Evolutionary conservation across 768 basidiomycete genomes (phyloP), one percentile per base, ranked within the genome.

Genomic region (Pleurotus sapidus): DNA sequence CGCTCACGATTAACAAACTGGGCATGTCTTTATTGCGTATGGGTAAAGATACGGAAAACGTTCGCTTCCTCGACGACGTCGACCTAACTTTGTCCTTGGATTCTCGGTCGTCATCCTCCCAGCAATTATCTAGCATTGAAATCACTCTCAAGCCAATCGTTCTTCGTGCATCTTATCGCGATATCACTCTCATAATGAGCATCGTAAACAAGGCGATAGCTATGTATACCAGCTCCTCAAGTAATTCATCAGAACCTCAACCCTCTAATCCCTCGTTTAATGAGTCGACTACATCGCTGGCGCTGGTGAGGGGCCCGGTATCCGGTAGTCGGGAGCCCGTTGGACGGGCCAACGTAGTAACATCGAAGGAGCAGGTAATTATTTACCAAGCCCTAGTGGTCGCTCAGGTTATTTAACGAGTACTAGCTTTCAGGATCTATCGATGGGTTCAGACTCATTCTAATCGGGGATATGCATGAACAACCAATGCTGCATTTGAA

Each of bases 1-100:
- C 95, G 1, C 73, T 98, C 56, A 93, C 83, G 37, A 75, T 98
- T 30, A 84, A 80, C 54, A 82, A 81, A 27, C 78, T 98, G 7
- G 97, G 97, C 18, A 98, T 99, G 96, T 97, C 94, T 2, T 77
- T 99, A 27, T 84, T 87, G 59, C 81, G 82, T 25, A 98, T 99
- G 95, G 92, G 91, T 61, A 81, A 81, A 61, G 77, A 84, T 46
- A 77, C 84, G 0, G 95, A 98, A 60, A 86, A 82, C 48, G 93
- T 95, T 49, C 85, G 93, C 46, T 94, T 99, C 73, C 77, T 99
- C 61, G 97, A 99, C 67, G 91, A 98, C 59, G 77, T 97, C 50
- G 93, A 97, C 68, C 65, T 96, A 47, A 91, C 93, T 0, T 77
- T 96, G 45, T 89, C 95, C 7, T 73, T 97, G 57, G 95, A 98